Evolutionary conservation across 805 yeast species (phyloP), one percentile per base, ranked within the genome.

Genomic region (Brettanomyces nanus): DNA sequence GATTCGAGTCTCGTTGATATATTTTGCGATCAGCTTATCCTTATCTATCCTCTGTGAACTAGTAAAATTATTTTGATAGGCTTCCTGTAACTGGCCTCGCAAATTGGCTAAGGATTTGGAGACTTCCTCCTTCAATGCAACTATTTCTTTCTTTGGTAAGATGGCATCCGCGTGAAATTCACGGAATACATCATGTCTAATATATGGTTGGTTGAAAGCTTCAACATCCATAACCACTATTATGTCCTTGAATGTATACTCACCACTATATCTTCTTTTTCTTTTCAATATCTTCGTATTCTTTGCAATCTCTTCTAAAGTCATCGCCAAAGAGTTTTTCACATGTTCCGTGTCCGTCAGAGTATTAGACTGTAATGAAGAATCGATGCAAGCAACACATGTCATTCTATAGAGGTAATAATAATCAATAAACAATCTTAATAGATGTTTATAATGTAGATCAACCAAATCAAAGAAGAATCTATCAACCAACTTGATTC

Each of bases 391-490:
- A 13, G 19, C 33, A 5, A 33, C 25, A 15, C 17, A 18, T 6
- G 11, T n/a, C 7, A 35, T 19, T 17, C 33, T 19, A n/a, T 3
- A 9, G 11, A 28, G 7, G 19, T 35, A 35, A 19, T 35, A 29
- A 29, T 13, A 10, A 5, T 35, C 38, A 7, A 28, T 21, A 5
- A 19, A 13, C 6, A n/a, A 19, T 28, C 38, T 30, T 17, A 14
- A 35, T 4, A 35, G 32, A 28, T 28, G 10, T 5, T 13, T 22
- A 2, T 22, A n/a, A 31, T 47, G 45, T 14, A 31, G 21, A 4
- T 23, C 20, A 10, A 47, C 41, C 18, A 47, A 45, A 2, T 36
- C 21, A 15, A 43, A 9, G 29, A 47, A 40, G 39, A 26, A 39
- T 19, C 27, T 36, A 18, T 39, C 37, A 11, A 35, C 20, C 19